Base-by-base conservation (phyloP, 176 grass and related monocot genomes). In the Rhynchospora pubera region DNA sequence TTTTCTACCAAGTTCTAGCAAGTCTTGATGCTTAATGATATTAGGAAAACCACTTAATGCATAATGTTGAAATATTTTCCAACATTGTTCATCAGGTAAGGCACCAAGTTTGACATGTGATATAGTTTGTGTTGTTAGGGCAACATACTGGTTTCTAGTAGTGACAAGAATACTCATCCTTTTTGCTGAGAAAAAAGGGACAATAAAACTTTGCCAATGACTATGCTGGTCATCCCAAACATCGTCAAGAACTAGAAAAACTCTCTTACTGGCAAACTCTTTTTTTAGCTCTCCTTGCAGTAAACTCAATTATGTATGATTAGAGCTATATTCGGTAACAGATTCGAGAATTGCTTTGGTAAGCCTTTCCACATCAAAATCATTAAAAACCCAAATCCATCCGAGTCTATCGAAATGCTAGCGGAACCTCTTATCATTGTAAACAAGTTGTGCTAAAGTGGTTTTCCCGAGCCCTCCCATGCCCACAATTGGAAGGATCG, bases 391-490 rank as follows among this genome's bases (percentile, higher is more conserved):
- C 7, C 42, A 64, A 0, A 81, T 55, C 85, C 85, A 87, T 4
- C 32, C 53, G 14, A 6, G 58, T 19, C 18, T 57, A 14, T 67
- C 7, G 63, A 87, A 82, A 6, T 62, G 28, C 15, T 39, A 2
- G 5, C 56, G 15, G 23, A 87, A 50, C 9, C 24, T 23, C 28
- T 34, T 28, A 50, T 87, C 85, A 24, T 82, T 62, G 53, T 62
- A 82, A 24, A 87, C 30, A 4, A 72, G 51, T 39, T 87, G 48
- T 45, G 85, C 78, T 14, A 87, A 47, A 0, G 85, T 87, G 3
- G 85, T 87, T 50, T 87, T 87, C 23, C 85, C 85, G 1, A 87
- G 15, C 9, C 85, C 85, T 6, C 65, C 53, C 19, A 59, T 87
- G n/a, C 85, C 85, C 12, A 87, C 9, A 32, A 87, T 82, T 0